Evolutionary conservation across 164 flowering plant species (phyloP).

Genomic region (Vitis rotundifolia): DNA sequence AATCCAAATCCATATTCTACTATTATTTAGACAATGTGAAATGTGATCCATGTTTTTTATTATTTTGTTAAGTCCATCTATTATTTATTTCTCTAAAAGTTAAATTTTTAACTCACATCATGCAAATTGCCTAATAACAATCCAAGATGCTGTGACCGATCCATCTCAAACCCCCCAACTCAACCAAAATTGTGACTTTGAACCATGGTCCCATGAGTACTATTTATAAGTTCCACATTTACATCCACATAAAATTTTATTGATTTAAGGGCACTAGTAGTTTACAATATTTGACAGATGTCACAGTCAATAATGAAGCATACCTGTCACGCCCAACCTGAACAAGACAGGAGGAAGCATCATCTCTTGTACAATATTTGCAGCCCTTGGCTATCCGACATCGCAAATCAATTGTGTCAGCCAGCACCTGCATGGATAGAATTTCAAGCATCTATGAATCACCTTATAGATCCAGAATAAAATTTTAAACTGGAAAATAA

Average conservation of each 20-base stretch:
- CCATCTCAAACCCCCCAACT: too few relatives aligned
- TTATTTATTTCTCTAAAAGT: too few relatives aligned
- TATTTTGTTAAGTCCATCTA: too few relatives aligned
- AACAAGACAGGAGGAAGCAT: slow-evolving; percentile 92
- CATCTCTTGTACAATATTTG: slow-evolving; percentile 73
- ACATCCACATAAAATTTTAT: background rate
- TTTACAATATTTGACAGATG: background rate
- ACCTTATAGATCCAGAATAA: background rate
- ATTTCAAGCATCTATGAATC: background rate
- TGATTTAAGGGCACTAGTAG: background rate
- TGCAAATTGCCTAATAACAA: too few relatives aligned
- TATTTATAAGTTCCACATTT: background rate
- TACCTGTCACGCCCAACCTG: slow-evolving; percentile 83
- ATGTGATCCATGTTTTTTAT: too few relatives aligned
- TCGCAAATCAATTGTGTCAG: slow-evolving; percentile 84
- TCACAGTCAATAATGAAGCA: background rate
- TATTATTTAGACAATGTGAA: too few relatives aligned
- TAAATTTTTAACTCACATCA: too few relatives aligned
- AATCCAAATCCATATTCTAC: too few relatives aligned
- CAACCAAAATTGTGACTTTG: too few relatives aligned
- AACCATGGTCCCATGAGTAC: too few relatives aligned
- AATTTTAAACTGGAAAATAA: background rate
- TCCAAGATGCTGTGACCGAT: too few relatives aligned
- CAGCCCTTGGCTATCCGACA: slow-evolving; percentile 97
- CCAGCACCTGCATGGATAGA: slow-evolving; percentile 62